Evolutionary conservation across 345 rosid species (phyloP).

Genomic region (Odontarrhena argentea): DNA sequence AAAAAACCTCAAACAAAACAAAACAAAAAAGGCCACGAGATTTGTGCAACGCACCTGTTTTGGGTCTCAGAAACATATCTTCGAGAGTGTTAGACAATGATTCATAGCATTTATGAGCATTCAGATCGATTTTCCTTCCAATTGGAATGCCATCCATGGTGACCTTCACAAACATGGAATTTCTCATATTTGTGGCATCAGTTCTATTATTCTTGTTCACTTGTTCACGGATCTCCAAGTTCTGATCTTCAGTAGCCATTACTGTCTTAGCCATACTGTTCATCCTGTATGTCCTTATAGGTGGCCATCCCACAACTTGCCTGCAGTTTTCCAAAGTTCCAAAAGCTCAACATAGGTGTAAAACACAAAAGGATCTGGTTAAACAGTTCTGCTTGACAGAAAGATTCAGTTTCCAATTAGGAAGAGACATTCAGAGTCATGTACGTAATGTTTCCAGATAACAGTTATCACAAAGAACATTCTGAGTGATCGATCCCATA

Average conservation of each 20-base stretch:
- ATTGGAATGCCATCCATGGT: conserved; percentile 94
- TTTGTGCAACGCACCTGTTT: conserved; percentile 34
- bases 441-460: conserved; percentile 13
- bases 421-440: conserved; percentile 17
- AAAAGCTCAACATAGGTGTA: conserved; percentile 19
- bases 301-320: conserved; percentile 98
- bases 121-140: conserved; percentile 87
- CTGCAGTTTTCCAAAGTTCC: conserved; percentile 40
- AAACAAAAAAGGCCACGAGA: background rate
- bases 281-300: conserved; percentile 76
- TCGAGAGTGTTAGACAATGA: conserved; percentile 67
- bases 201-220: conserved; percentile 38
- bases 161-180: conserved; percentile 76
- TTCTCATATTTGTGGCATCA: conserved; percentile 46
- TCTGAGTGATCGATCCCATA: conserved; percentile 14
- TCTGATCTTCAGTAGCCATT: conserved; percentile 50
- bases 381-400: background rate
- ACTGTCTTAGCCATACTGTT: conserved; percentile 67
- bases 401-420: conserved; percentile 18
- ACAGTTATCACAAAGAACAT: conserved; percentile 19
- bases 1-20: background rate
- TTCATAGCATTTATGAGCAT: conserved; percentile 68
- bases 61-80: conserved; percentile 65
- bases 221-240: conserved; percentile 44
- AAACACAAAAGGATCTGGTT: background rate